These are phyloP conservation scores for Solanum acaule DNA, from an alignment of 257 asterid species.

Conservation along the genomic window DNA sequence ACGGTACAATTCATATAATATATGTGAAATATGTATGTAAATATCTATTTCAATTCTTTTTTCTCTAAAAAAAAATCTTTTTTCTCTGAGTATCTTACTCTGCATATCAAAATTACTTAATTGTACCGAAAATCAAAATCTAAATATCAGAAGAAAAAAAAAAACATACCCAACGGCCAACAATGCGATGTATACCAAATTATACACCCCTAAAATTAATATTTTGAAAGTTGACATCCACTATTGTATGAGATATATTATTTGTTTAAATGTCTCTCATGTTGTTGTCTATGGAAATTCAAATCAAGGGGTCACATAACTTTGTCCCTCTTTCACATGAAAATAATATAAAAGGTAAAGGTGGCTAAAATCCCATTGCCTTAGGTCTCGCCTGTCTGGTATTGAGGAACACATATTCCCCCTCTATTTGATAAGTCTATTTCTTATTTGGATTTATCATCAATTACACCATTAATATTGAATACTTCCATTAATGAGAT, in stretches of 20 bases:
- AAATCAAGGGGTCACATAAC: background rate
- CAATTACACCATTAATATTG: background rate
- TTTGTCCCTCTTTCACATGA: background rate
- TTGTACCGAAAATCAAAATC: background rate
- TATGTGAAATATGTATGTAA: background rate
- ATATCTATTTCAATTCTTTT: background rate
- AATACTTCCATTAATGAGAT: background rate
- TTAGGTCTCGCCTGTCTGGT: background rate
- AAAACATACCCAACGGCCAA: background rate
- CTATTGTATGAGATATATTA: background rate
- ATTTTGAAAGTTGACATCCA: background rate
- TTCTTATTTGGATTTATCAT: background rate
- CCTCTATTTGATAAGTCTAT: background rate
- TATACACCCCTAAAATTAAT: background rate
- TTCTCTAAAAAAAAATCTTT: background rate
- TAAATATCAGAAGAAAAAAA: rapidly evolving
- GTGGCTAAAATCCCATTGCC: background rate
- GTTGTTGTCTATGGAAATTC: background rate
- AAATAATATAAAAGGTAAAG: background rate
- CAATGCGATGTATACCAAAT: background rate
- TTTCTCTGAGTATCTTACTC: background rate
- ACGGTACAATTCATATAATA: background rate
- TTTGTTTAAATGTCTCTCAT: background rate
- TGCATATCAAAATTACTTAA: background rate
- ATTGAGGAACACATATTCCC: background rate